Base-by-base conservation (phyloP, 2,329 filamentous ascomycete species). In the Fusarium sp. region DNA sequence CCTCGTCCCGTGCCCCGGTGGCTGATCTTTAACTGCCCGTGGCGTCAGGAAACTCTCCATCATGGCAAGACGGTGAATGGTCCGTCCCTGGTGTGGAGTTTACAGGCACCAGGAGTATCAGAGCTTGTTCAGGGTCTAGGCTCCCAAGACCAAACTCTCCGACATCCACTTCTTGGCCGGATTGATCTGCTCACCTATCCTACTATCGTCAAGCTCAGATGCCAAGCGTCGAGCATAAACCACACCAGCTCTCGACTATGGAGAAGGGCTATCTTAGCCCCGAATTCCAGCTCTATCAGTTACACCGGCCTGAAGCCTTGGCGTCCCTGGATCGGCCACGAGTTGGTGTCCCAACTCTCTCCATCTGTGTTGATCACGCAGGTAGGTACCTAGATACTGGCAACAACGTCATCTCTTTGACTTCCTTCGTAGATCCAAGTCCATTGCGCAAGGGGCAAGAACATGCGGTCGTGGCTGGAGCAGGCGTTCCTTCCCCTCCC, bases 211-310 rank as follows among this genome's bases (percentile, higher is more conserved):
- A 12, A 30, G 33, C 61, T 38, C 32, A 40, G 22, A 38, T 27
- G 32, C 17, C 32, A 37, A 25, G 32, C 60, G 27, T 45, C 35
- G 57, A 66, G 63, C 47, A 62, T 62, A 54, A 59, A 65, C 14
- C 63, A 61, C 57, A 15, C 20, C 20, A 35, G 33, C 27, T 20
- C 33, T 60, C 27, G 11, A 20, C 43, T 40, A 40, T 25, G 14
- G 30, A 38, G 38, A 33, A 32, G 52, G 14, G 32, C 47, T 32
- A 63, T 67, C 37, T 61, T 17, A 43, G 32, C 45, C 45, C 40
- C 50, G 47, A 73, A 71, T 74, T 73, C 71, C 71, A 71, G 45
- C 32, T 52, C 47, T 33, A 43, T 64, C 47, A 45, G 40, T 45
- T 61, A 14, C 12, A 15, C 47, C 47, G n/a, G 12, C 38, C 33